phyloP scores from a whole-genome alignment of 345 rosid genomes.

The Citrus trifoliata region DNA sequence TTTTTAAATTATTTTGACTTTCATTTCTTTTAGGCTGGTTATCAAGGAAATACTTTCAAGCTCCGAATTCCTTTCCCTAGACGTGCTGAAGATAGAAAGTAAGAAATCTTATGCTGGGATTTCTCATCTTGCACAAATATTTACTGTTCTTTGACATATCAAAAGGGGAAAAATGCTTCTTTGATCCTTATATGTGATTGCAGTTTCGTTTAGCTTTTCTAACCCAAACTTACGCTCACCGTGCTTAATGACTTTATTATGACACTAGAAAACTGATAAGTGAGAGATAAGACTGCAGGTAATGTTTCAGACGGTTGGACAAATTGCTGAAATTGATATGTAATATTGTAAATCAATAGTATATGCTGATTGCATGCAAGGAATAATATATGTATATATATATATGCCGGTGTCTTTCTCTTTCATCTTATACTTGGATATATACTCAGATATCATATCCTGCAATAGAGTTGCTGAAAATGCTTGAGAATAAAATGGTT shows the following conservation, averaged over 20 bases:
- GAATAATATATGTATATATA: background rate
- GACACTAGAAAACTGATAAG: background rate
- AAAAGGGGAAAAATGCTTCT: background rate
- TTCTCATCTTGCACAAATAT: background rate
- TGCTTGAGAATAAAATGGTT: background rate
- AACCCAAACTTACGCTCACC: background rate
- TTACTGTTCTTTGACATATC: background rate
- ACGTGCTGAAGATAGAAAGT: conserved; percentile 82
- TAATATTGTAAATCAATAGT: background rate
- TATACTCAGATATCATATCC: background rate
- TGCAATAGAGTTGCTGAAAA: background rate
- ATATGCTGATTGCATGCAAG: background rate
- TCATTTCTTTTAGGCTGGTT: conserved; percentile 48
- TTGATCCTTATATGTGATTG: background rate
- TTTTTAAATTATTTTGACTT: background rate
- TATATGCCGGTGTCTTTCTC: background rate
- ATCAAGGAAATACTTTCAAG: conserved; percentile 67
- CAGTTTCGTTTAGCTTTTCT: background rate
- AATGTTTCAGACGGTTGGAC: background rate
- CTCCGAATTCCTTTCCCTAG: conserved; percentile 84
- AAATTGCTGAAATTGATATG: background rate
- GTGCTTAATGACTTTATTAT: background rate
- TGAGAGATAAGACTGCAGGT: conserved; percentile 2
- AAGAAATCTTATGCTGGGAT: conserved; percentile 18
- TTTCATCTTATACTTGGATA: background rate